Evolutionary conservation across 257 asterid species (phyloP).

Genomic region (Primulina huaijiensis): DNA sequence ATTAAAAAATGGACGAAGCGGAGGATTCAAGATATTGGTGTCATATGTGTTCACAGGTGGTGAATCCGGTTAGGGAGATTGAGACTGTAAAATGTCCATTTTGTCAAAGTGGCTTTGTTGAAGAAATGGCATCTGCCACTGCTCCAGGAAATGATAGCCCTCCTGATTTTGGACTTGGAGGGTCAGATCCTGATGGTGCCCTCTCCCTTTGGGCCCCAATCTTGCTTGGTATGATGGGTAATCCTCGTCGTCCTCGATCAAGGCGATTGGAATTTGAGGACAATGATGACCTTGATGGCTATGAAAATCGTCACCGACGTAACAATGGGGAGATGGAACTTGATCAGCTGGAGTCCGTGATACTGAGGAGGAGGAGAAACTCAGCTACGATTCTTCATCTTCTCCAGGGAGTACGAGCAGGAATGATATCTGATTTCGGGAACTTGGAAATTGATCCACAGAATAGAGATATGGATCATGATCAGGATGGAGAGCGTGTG

Average conservation of each 20-base stretch:
- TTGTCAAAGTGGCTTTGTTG: constrained; percentile 74
- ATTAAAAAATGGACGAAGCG: constrained; percentile 49
- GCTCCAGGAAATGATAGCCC: constrained; percentile 33
- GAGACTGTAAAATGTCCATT: constrained; percentile 67
- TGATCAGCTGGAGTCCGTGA: constrained; percentile 50
- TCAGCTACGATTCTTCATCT: constrained; percentile 72
- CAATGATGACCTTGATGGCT: constrained; percentile 23
- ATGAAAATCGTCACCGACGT: constrained; percentile 5
- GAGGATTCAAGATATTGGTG: constrained; percentile 62
- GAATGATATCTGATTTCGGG: constrained; percentile 43
- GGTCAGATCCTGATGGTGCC: constrained; percentile 60
- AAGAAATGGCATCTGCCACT: constrained; percentile 53
- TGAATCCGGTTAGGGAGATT: constrained; percentile 55
- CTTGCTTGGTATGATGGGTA: constrained; percentile 68
- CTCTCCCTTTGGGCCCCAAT: constrained; percentile 89
- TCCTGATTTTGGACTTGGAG: constrained; percentile 44
- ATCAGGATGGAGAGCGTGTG: constrained; percentile 44
- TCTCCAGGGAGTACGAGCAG: constrained; percentile 64
- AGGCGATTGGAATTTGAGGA: constrained; percentile 49
- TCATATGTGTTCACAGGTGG: constrained; percentile 64
- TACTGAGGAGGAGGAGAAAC: constrained; percentile 56
- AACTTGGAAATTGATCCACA: constrained; percentile 25
- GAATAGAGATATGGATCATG: constrained; percentile 26
- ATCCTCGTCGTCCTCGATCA: constrained; percentile 41
- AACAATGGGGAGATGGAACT: constrained; percentile 36